Base-by-base conservation (phyloP, 2,329 filamentous ascomycete species). In the Xylaria sp. region DNA sequence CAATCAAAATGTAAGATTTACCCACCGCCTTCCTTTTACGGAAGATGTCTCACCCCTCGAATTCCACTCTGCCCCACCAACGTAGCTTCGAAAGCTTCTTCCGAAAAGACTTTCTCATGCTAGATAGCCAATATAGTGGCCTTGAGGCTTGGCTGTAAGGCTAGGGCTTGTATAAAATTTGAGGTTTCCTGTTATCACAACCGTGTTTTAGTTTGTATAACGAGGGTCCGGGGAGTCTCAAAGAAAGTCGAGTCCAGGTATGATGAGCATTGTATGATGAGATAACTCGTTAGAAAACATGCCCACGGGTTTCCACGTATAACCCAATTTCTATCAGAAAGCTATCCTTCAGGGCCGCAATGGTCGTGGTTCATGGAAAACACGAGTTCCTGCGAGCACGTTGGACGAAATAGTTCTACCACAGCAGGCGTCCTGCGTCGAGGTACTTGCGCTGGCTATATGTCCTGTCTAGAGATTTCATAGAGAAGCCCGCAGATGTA, bases 21-120 rank as follows among this genome's bases (percentile, higher is more conserved):
- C 27, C 59, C 58, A 69, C 68, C 68, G 68, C 68, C 65, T 69
- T 69, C 68, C 65, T 2, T 49, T 69, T 68, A 61, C 10, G 65
- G 68, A 39, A 69, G 51, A 65, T 54, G 50, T 59, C 53, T 61
- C 61, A 61, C 45, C 59, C 61, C 67, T 58, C 61, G 38, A 59
- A 69, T 60, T 54, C 47, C 49, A 57, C 65, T 29, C 42, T 29
- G 55, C 65, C 61, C 65, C 68, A 56, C 55, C 51, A n/a, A 39
- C 38, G 20, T 38, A 15, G n/a, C 29, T 29, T 67, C 42, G 17
- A 59, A 42, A 47, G 50, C 47, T 27, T 66, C 47, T 33, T 61
- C 39, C 44, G n/a, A 20, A 31, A 45, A 54, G 47, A 50, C 25
- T 22, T 56, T 9, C 49, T 33, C 22, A 11, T 45, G 5, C 38